Evolutionary conservation across 2,329 filamentous ascomycete genomes (phyloP).

Genomic region (Aspergillus cejpii): DNA sequence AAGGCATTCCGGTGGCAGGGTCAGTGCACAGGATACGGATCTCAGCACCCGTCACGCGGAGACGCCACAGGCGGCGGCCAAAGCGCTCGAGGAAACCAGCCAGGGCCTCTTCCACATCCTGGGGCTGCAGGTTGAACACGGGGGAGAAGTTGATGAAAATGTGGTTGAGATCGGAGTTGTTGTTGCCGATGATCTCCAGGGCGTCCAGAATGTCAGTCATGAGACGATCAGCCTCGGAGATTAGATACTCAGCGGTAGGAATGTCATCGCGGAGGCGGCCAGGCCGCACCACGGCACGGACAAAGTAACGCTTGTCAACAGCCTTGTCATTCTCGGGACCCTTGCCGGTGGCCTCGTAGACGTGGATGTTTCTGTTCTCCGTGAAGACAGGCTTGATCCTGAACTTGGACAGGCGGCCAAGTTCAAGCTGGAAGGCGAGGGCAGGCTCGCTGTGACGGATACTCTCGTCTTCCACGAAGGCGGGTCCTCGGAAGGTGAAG

Average conservation of each 20-base stretch:
- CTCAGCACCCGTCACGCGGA: constrained; percentile 93
- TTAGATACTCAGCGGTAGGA: constrained; percentile 95
- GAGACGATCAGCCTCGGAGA: constrained; percentile 90
- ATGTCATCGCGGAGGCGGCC: constrained; percentile 95
- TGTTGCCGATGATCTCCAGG: constrained; percentile 96
- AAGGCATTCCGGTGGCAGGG: constrained; percentile 70
- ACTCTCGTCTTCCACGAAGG: constrained; percentile 83
- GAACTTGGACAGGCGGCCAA: constrained; percentile 90
- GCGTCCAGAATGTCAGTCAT: constrained; percentile 98
- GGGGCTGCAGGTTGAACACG: constrained; percentile 83
- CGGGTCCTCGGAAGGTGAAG: constrained; percentile 94
- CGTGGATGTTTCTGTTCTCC: constrained; percentile 97
- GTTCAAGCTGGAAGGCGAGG: constrained; percentile 95
- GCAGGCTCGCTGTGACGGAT: constrained; percentile 97
- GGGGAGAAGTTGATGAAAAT: constrained; percentile 99
- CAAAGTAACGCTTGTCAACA: constrained; percentile 84
- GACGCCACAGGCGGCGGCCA: constrained; percentile 86
- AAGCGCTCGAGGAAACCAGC: constrained; percentile 96
- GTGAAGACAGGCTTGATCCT: constrained; percentile 97
- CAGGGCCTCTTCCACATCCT: constrained; percentile 86
- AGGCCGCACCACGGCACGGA: constrained; percentile 87
- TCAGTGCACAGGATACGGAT: constrained; percentile 98
- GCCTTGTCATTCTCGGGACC: constrained; percentile 75
- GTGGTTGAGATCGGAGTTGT: constrained; percentile 98
- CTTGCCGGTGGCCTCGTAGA: constrained; percentile 95